Evolutionary conservation across 2,329 filamentous ascomycete genomes (phyloP), one percentile per base, ranked within the genome.

Genomic region (Xylaria sp.): DNA sequence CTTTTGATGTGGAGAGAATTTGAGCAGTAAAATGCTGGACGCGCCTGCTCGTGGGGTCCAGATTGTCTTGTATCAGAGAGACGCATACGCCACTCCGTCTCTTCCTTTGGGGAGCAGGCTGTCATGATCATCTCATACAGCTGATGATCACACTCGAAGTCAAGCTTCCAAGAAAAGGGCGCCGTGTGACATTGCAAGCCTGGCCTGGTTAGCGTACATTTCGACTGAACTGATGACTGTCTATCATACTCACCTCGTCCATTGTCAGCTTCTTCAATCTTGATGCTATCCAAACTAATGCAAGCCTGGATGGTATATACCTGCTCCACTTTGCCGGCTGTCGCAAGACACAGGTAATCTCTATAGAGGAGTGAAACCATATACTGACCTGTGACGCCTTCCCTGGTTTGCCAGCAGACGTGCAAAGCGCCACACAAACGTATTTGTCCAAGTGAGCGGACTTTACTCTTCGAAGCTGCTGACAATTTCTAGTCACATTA

Each of bases 131-230:
- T 81, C 80, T 98, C 95, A 78, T 93, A 95, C 63, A 95, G 84
- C 69, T 92, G 89, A 73, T 92, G 88, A 66, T 91, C 86, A 72
- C 89, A 88, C 78, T 96, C 91, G 76, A 98, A 98, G 2, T 93
- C 86, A 12, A 98, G 76, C 78, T 98, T 99, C 95, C 94, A 98
- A 1, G 94, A 96, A 79, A 93, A 93, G 0, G 92, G 90, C 0
- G 93, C 92, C 2, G 92, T 93, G 72, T 96, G 91, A 76, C 94
- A 98, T 84, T 95, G 94, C 8, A 98, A 79, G 0, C 94, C 94
- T 97, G 50, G 78, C 74, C 50, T 69, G 55, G 37, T 50, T 44
- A 70, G 65, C 48, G 12, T 15, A 32, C n/a, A 46, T 54, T 18
- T 46, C 7, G 15, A 39, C 39, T 52, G 13, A 15, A 71, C 56